Evolutionary conservation across 2,329 filamentous ascomycete genomes (phyloP).

Genomic region (Apiospora sp.): DNA sequence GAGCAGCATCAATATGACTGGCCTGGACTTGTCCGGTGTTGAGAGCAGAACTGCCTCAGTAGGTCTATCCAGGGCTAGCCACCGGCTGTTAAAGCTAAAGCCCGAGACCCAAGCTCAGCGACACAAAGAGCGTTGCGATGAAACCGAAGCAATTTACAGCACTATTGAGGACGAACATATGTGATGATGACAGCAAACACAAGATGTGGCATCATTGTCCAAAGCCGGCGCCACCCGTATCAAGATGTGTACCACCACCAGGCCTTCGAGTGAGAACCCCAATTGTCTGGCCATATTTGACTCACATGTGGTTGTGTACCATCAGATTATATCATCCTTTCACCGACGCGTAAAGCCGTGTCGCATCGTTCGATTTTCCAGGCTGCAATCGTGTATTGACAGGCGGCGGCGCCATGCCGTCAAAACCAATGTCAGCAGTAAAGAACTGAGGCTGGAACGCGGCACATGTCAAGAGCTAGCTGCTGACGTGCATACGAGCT

Average conservation of each 20-base stretch:
- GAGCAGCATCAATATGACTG: neutral
- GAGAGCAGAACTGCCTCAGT: neutral
- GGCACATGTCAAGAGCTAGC: neutral
- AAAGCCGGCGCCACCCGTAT: neutral
- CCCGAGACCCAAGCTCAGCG: neutral
- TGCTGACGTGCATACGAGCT: constrained; percentile 2
- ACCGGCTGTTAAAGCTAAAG: neutral
- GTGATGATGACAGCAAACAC: neutral
- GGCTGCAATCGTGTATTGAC: neutral
- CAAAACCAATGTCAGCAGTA: constrained; percentile 5
- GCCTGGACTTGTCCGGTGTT: neutral
- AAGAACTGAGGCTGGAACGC: neutral
- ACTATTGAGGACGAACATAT: neutral
- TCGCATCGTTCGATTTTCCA: neutral
- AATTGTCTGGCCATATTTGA: neutral
- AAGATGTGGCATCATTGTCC: neutral
- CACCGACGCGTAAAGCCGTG: constrained; percentile 1
- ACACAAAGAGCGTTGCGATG: neutral
- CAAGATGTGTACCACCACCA: neutral
- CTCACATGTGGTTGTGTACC: neutral
- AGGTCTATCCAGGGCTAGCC: neutral
- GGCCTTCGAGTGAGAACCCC: neutral
- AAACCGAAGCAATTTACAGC: neutral
- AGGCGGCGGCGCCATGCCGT: neutral
- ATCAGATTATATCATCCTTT: neutral